Evolutionary conservation across 2,329 filamentous ascomycete species (phyloP).

Genomic region (Fusarium armeniacum): DNA sequence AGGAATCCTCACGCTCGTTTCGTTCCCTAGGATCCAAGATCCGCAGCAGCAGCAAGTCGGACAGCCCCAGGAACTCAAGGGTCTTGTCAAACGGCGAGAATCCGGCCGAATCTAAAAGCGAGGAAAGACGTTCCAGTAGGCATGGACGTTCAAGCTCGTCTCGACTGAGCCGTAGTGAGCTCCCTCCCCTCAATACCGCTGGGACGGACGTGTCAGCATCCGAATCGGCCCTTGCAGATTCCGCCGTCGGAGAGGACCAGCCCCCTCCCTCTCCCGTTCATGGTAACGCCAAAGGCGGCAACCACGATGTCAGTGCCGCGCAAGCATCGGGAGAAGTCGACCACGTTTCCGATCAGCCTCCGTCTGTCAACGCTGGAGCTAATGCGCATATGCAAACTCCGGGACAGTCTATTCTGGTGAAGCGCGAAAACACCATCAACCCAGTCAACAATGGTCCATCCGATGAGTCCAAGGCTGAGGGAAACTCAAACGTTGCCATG

Average conservation of each 20-base stretch:
- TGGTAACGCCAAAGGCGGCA: constrained; percentile 77
- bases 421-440: constrained; percentile 79
- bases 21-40: constrained; percentile 91
- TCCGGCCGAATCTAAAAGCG: constrained; percentile 69
- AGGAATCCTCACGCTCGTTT: constrained; percentile 90
- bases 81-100: constrained; percentile 73
- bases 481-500: constrained; percentile 77
- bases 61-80: constrained; percentile 85
- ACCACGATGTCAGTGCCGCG: constrained; percentile 83
- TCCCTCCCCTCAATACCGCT: constrained; percentile 58
- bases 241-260: constrained; percentile 62
- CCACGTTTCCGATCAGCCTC: constrained; percentile 91
- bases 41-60: constrained; percentile 76
- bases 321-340: constrained; percentile 93
- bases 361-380: constrained; percentile 73
- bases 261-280: constrained; percentile 90
- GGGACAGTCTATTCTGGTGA: constrained; percentile 90
- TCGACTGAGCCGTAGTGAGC: constrained; percentile 62
- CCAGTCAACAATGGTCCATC: constrained; percentile 68
- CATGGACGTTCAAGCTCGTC: constrained; percentile 68
- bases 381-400: constrained; percentile 75
- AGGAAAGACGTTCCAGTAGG: constrained; percentile 79
- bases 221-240: constrained; percentile 57
- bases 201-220: constrained; percentile 59
- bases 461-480: constrained; percentile 62